Conservation (phyloP, 257 asterid genomes). For the Prunella vulgaris region DNA sequence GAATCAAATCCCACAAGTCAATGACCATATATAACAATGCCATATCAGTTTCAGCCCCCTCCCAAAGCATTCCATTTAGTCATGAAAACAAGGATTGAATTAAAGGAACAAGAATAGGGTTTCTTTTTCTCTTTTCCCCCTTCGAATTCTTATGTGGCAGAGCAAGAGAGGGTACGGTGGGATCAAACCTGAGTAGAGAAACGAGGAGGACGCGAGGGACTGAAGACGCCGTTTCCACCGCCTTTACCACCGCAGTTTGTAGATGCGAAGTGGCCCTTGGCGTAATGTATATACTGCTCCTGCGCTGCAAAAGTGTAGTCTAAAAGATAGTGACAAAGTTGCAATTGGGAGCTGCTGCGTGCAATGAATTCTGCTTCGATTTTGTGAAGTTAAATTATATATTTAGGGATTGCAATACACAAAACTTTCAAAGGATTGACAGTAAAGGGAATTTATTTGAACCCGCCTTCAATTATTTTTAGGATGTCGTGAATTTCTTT, state of each 20-base stretch:
- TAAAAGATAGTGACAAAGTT: conserved; percentile 14
- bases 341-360: conserved; percentile 24
- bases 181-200: conserved; percentile 32
- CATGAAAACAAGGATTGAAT: conserved; percentile 11
- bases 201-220: conserved; percentile 12
- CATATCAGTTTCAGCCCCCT: neutral
- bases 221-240: conserved; percentile 6
- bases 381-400: conserved; percentile 6
- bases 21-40: conserved; percentile 12
- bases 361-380: conserved; percentile 20
- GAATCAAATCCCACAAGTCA: conserved; percentile 15
- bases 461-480: conserved; percentile 17
- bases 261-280: conserved; percentile 7
- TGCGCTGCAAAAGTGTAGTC: conserved; percentile 14
- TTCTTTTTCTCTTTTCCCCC: neutral
- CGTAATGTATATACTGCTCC: conserved; percentile 14
- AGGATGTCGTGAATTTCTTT: neutral
- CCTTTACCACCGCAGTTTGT: conserved; percentile 5
- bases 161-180: neutral
- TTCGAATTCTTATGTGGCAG: neutral
- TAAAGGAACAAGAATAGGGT: conserved; percentile 26
- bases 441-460: conserved; percentile 14
- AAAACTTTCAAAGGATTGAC: neutral
- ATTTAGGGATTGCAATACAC: conserved; percentile 7
- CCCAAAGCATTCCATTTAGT: neutral